Percentiles rank a stretch among this genome's conserved stretches.
Evolutionary conservation across 192 early-diverging fungal species (phyloP).

Genomic region (Coemansia sp.): DNA sequence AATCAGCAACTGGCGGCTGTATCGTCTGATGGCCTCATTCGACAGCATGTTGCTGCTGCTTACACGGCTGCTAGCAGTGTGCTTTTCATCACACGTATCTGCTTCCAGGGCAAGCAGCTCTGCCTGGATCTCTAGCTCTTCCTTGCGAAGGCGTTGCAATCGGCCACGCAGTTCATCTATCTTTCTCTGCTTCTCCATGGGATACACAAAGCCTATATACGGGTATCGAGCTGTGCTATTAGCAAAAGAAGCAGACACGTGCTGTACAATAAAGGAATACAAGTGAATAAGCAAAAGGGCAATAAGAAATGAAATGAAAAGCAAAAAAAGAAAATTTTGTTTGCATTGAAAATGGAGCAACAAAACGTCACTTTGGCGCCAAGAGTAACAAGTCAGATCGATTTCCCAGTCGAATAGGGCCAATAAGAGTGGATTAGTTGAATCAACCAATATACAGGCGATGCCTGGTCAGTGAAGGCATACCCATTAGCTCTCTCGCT

Average conservation of each 20-base stretch:
- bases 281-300: neutral
- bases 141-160: slow-evolving; percentile 16
- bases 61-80: too few species aligned
- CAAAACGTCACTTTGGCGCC: too few species aligned
- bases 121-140: slow-evolving; percentile 40
- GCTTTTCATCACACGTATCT: neutral
- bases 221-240: too few species aligned
- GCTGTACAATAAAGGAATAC: neutral
- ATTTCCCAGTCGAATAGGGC: too few species aligned
- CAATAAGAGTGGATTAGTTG: neutral
- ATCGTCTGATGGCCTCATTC: slow-evolving; percentile 74
- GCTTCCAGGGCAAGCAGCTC: slow-evolving; percentile 37
- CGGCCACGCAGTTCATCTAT: slow-evolving; percentile 1
- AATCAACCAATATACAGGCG: neutral
- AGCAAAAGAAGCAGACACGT: neutral
- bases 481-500: neutral
- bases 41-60: slow-evolving; percentile 48
- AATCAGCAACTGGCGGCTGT: slow-evolving; percentile 82
- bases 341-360: too few species aligned
- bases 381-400: neutral
- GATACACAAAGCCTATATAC: neutral
- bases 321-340: too few species aligned
- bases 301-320: neutral
- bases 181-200: neutral
- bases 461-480: too few species aligned